Base-by-base conservation (phyloP, 1,139 yeast species). In the Lodderomyces orthopsilosis region DNA sequence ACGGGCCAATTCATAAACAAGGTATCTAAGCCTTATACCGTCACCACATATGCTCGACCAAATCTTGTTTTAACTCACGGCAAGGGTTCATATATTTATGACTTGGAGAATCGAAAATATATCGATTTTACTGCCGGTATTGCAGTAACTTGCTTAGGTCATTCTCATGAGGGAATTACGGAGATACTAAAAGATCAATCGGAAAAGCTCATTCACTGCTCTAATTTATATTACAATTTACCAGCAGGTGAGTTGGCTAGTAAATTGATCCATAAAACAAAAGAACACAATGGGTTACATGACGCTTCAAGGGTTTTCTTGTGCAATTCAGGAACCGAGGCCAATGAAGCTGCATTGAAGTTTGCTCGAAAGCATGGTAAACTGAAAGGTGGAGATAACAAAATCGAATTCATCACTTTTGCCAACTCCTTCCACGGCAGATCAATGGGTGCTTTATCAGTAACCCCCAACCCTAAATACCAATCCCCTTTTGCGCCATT, bases 111-210 rank as follows among this genome's bases (percentile, higher is more conserved):
- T 56, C 72, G 84, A 41, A 76, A 85, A 58, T 93, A 85, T 60
- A 75, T 93, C 43, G 98, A 93, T 61, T 91, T 93, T 65, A 83
- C 91, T 2, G 90, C 97, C 1, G 98, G 98, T 41, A 90, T 93
- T 53, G 98, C 98, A 1, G 98, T 93, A 13, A 91, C 96, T n/a
- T 83, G 87, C 1, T 70, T 93, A 50, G 98, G 98, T 2, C 98
- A 93, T 62, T 72, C 90, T 26, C 77, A 93, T 56, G 81, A 83
- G 4, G 83, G 81, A 49, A 75, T 93, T 34, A 76, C 95, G 4
- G 69, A 83, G 46, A 79, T 93, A 48, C 62, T 90, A 47, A 63
- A 68, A 45, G 84, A 85, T 38, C 98, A 93, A 65, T 79, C 93
- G 1, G 63, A 66, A 33, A 81, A 84, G 10, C 70, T 93, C 51